Base-by-base conservation (phyloP, 805 yeast species). In the Blastobotrys attinorum region DNA sequence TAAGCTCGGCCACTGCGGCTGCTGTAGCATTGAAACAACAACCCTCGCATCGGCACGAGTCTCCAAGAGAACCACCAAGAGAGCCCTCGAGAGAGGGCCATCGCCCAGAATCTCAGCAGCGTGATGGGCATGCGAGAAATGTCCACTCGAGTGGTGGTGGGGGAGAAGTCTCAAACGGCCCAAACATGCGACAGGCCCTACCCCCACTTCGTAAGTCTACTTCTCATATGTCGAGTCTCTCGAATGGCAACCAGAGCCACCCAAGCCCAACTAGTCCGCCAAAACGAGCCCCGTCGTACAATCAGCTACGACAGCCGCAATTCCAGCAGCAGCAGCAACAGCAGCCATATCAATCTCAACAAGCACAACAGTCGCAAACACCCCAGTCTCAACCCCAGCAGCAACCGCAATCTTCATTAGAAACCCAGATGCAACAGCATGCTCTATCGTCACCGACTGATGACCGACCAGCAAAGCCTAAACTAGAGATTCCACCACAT, bases 401-500 rank as follows among this genome's bases (percentile, higher is more conserved):
- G 16, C 38, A 31, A 18, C 27, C 38, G 20, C 37, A 21, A 17
- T 22, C 43, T 17, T n/a, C n/a, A n/a, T n/a, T n/a, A n/a, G n/a
- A n/a, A n/a, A n/a, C n/a, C n/a, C n/a, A n/a, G n/a, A n/a, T n/a
- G n/a, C n/a, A n/a, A n/a, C n/a, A n/a, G n/a, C n/a, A n/a, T n/a
- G n/a, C n/a, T n/a, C n/a, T n/a, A n/a, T n/a, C n/a, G n/a, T n/a
- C n/a, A n/a, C n/a, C n/a, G n/a, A n/a, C n/a, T n/a, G n/a, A n/a
- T n/a, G n/a, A n/a, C n/a, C n/a, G n/a, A n/a, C n/a, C n/a, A n/a
- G 33, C 4, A 8, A 31, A 31, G 11, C 33, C 66, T 51, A 37
- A 29, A 34, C 44, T 51, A 6, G 70, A 66, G n/a, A 65, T 69
- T 2, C 65, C 71, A 5, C 75, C 77, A 1, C 50, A 65, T n/a